A percentile compares a stretch with the other conserved stretches of the same genome.
These are phyloP conservation scores for Aspergillus campestris DNA, from an alignment of 495 filamentous ascomycete genomes.

Conservation along the genomic window DNA sequence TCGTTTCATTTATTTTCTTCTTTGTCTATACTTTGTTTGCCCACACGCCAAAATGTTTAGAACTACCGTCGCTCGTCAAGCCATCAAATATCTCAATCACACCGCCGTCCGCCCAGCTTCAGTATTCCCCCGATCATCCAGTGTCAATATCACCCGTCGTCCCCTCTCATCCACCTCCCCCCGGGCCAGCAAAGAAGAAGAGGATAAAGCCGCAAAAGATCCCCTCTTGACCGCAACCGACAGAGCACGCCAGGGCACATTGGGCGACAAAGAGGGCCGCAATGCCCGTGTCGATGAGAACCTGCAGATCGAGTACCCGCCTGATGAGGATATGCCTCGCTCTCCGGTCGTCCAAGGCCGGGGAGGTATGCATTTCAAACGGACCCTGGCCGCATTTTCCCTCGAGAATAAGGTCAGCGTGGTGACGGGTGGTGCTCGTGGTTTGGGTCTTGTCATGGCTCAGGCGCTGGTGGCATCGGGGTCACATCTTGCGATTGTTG, in stretches of 20 bases:
- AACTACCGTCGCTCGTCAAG: conserved; percentile 22
- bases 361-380: conserved; percentile 61
- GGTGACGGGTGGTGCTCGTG: conserved; percentile 80
- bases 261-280: conserved; percentile 31
- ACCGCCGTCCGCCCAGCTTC: conserved; percentile 15
- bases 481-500: conserved; percentile 84
- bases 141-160: conserved; percentile 11
- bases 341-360: conserved; percentile 60
- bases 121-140: conserved; percentile 4
- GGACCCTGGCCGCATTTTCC: conserved; percentile 66
- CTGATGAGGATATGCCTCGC: conserved; percentile 56
- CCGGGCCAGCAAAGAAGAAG: conserved; percentile 20
- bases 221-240: conserved; percentile 22
- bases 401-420: conserved; percentile 69
- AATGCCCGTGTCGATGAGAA: conserved; percentile 73
- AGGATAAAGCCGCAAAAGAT: conserved; percentile 20
- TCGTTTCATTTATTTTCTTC: neutral
- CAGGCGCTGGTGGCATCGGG: conserved; percentile 81
- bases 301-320: conserved; percentile 69
- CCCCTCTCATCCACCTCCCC: conserved; percentile 24
- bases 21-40: neutral
- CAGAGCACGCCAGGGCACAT: conserved; percentile 23
- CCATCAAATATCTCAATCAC: conserved; percentile 17
- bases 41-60: conserved; percentile 21
- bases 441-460: conserved; percentile 83